Evolutionary conservation across 495 filamentous ascomycete genomes (phyloP).

Genomic region (Daldinia grandis): DNA sequence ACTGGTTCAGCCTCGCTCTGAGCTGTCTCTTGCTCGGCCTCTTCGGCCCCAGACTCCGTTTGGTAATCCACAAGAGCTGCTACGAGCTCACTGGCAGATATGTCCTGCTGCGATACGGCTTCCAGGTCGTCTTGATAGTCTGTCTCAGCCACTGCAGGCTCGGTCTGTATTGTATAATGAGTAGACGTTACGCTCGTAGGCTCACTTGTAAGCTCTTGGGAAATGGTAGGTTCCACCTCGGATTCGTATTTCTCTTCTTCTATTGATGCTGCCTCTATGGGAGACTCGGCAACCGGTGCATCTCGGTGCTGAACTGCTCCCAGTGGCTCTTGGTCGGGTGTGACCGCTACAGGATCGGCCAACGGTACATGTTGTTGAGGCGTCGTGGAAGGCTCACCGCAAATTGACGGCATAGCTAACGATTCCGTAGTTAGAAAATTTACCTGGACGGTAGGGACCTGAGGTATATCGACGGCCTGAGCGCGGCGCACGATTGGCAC

Average conservation of each 20-base stretch:
- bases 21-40: not conserved
- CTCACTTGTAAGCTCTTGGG: slow-evolving; percentile 8
- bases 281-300: not conserved
- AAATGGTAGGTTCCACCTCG: not conserved
- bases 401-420: slow-evolving; percentile 4
- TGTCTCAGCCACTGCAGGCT: not conserved
- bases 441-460: slow-evolving; percentile 12
- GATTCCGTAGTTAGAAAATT: slow-evolving; percentile 1
- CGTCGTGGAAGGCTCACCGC: slow-evolving; percentile 9
- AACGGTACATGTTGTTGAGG: not conserved
- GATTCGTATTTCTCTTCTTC: not conserved
- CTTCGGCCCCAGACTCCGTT: not conserved
- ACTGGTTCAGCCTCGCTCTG: not conserved
- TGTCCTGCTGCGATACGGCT: not conserved
- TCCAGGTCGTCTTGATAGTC: not conserved
- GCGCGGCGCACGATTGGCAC: slow-evolving; percentile 20
- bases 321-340: not conserved
- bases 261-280: not conserved
- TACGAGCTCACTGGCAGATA: not conserved
- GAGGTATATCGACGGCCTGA: slow-evolving; percentile 9
- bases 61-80: not conserved
- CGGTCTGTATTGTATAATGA: not conserved
- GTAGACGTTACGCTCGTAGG: not conserved
- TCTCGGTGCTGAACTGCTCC: not conserved
- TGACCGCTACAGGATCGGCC: not conserved